These are phyloP conservation scores for Hortiboletus flavorubellus DNA, from an alignment of 768 basidiomycete species.

Conservation along the genomic window DNA sequence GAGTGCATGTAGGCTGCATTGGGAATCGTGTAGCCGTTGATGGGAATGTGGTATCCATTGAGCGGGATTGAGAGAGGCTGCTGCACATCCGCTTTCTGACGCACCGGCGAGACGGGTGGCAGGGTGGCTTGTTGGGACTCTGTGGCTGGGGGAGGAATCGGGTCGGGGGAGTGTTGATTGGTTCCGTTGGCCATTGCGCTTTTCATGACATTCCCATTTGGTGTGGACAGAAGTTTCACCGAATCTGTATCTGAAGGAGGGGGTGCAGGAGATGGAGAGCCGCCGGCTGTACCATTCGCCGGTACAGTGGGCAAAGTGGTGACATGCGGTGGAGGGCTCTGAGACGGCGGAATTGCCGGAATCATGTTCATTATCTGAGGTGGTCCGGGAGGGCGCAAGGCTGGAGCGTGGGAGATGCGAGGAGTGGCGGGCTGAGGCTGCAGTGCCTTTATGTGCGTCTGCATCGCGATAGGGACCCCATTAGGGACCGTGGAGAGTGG, in stretches of 20 bases:
- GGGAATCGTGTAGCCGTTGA: slow-evolving; percentile 38
- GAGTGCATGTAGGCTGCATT: slow-evolving; percentile 34
- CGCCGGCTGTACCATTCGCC: slow-evolving; percentile 34
- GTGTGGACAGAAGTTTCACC: slow-evolving; percentile 14
- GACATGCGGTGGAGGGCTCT: slow-evolving; percentile 35
- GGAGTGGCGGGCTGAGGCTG: slow-evolving; percentile 48
- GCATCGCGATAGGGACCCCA: slow-evolving; percentile 56
- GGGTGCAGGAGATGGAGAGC: slow-evolving; percentile 33
- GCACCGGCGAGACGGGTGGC: slow-evolving; percentile 36
- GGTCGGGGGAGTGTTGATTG: slow-evolving; percentile 24
- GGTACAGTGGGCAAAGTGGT: slow-evolving; percentile 22
- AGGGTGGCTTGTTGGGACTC: slow-evolving; percentile 25
- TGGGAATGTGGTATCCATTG: slow-evolving; percentile 49
- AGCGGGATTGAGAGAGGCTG: slow-evolving; percentile 38
- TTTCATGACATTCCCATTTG: slow-evolving; percentile 24
- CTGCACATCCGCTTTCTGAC: slow-evolving; percentile 49
- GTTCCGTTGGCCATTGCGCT: slow-evolving; percentile 29
- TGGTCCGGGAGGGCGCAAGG: slow-evolving; percentile 31
- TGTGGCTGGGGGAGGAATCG: slow-evolving; percentile 2
- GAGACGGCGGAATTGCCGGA: slow-evolving; percentile 28
- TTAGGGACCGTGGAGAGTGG: slow-evolving; percentile 32
- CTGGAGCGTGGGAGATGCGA: slow-evolving; percentile 51
- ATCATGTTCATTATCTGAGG: slow-evolving; percentile 36
- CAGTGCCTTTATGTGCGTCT: slow-evolving; percentile 60
- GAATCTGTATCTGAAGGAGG: slow-evolving; percentile 44